These are phyloP conservation scores for Saprolegnia diclina DNA, from an alignment of 352 stramenopile species.

Conservation along the genomic window DNA sequence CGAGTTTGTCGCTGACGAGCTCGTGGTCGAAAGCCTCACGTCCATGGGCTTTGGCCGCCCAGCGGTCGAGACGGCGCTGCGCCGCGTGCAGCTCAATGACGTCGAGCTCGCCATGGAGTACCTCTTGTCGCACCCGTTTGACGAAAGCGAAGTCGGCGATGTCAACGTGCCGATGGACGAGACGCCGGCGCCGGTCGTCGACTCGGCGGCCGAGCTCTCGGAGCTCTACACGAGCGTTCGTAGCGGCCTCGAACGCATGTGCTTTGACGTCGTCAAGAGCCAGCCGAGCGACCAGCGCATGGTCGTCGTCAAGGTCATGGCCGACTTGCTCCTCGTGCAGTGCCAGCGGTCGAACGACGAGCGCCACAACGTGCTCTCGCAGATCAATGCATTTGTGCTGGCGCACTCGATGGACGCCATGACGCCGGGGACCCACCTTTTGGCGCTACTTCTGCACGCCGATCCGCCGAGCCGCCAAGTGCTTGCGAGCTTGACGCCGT, in stretches of 20 bases:
- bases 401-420: constrained; percentile 39
- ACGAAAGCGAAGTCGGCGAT: constrained; percentile 21
- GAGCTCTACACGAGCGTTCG: constrained; percentile 47
- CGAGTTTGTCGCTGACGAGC: constrained; percentile 85
- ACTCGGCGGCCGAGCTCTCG: constrained; percentile 41
- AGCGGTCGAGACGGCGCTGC: constrained; percentile 87
- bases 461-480: constrained; percentile 36
- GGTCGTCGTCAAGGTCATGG: constrained; percentile 50
- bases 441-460: constrained; percentile 64
- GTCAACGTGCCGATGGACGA: not conserved
- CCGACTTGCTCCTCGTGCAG: constrained; percentile 62
- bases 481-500: constrained; percentile 33
- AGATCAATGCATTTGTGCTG: constrained; percentile 47
- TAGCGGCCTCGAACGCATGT: constrained; percentile 54
- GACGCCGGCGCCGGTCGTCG: not conserved
- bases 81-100: constrained; percentile 84
- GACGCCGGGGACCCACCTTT: constrained; percentile 53
- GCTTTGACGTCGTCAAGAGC: constrained; percentile 34
- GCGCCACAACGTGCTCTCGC: constrained; percentile 43
- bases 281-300: constrained; percentile 31
- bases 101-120: constrained; percentile 96
- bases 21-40: constrained; percentile 86
- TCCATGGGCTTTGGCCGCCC: constrained; percentile 94
- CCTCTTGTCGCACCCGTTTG: constrained; percentile 87
- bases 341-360: constrained; percentile 54